Evolutionary conservation across 495 filamentous ascomycete genomes (phyloP).

Genomic region (Lasiosphaeria ovina): DNA sequence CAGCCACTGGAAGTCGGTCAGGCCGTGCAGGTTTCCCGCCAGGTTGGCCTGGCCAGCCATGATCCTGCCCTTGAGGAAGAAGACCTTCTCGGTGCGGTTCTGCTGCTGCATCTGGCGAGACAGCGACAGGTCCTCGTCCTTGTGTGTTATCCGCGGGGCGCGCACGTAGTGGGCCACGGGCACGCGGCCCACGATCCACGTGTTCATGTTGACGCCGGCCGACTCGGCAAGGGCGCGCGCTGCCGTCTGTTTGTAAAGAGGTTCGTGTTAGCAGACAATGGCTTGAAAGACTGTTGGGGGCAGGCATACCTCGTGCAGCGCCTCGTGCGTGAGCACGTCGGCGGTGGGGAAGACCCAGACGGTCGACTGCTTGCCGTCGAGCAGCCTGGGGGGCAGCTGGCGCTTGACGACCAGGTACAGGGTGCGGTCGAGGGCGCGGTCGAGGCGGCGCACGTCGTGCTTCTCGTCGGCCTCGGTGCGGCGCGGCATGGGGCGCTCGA

Average conservation of each 20-base stretch:
- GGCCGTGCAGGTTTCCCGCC: slow-evolving; percentile 63
- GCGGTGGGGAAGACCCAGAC: slow-evolving; percentile 83
- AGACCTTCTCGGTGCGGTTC: slow-evolving; percentile 70
- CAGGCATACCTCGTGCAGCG: slow-evolving; percentile 68
- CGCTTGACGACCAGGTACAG: slow-evolving; percentile 81
- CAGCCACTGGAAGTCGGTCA: slow-evolving; percentile 88
- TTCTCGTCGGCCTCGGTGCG: slow-evolving; percentile 78
- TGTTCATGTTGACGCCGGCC: slow-evolving; percentile 95
- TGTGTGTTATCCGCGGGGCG: no score
- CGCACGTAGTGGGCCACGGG: slow-evolving; percentile 75
- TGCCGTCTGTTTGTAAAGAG: slow-evolving; percentile 61
- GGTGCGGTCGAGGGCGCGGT: slow-evolving; percentile 71
- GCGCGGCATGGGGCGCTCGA: slow-evolving; percentile 69
- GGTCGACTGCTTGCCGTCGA: slow-evolving; percentile 52
- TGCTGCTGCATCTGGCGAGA: no score
- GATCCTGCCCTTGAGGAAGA: slow-evolving; percentile 94
- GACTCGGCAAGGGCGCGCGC: slow-evolving; percentile 71
- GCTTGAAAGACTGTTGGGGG: background rate
- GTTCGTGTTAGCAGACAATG: background rate
- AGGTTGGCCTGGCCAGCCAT: slow-evolving; percentile 94
- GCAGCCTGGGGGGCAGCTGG: slow-evolving; percentile 23
- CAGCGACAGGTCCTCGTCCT: no score
- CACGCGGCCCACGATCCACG: slow-evolving; percentile 90
- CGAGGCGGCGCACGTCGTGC: slow-evolving; percentile 70
- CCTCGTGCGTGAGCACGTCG: slow-evolving; percentile 64